Evolutionary conservation across 1,284 basidiomycete species (phyloP), one percentile per base, ranked within the genome.

Genomic region (Rhodotorula mucilaginosa): DNA sequence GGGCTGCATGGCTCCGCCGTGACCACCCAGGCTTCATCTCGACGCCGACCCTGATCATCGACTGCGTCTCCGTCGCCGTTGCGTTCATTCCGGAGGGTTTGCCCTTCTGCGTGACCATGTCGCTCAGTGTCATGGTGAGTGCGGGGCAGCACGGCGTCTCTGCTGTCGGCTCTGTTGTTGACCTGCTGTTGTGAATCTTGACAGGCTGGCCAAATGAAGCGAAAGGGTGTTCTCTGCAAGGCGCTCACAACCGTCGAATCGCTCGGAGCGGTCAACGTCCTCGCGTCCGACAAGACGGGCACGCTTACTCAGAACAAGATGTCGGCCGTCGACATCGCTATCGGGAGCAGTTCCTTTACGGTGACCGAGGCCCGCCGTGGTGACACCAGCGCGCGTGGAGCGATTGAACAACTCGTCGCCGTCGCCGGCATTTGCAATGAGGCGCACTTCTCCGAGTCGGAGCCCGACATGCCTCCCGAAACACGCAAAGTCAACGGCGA

Each of bases 221-320:
- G 85, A 69, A 84, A 85, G 76, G 86, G 87, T 77, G 85, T 89
- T 19, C 81, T 88, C 3, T 85, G 86, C 76, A 88, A 88, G 76
- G 84, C 84, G 70, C 82, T 88, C 65, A 84, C 86, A 61, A 87
- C 86, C 0, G 86, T 87, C 73, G 87, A 85, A 78, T 87, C 87
- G 0, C 83, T 88, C 12, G 87, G 88, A 0, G 81, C 83, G 2
- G 84, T 87, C 67, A 84, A 84, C 49, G 85, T 88, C 51, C 75
- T 87, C 59, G 86, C 85, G 78, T 85, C 85, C 5, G 87, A 88
- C 80, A 88, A 87, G 67, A 85, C 84, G 10, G 84, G 88, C 15
- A 89, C 84, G 0, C 79, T 85, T 29, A 84, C 83, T 2, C 77
- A 78, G 68, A 84, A 84, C 76, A 76, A 74, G 16, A 83, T 84